A percentile compares a stretch with the other conserved stretches of the same genome.
Conservation (phyloP, 2,329 filamentous ascomycete species). For the Aureobasidium leucospermi region DNA sequence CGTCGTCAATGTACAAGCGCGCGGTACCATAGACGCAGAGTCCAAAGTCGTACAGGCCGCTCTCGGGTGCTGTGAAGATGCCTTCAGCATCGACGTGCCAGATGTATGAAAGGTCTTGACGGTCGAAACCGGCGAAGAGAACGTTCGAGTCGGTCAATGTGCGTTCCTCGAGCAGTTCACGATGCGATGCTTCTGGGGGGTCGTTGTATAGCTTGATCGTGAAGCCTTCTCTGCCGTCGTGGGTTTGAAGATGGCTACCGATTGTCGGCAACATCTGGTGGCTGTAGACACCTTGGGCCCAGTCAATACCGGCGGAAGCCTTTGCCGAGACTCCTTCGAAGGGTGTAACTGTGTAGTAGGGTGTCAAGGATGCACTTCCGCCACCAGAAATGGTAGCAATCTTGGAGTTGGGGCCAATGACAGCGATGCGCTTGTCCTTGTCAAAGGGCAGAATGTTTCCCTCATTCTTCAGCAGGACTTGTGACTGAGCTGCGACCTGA, state of each 20-base stretch:
- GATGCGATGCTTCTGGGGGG: constrained; percentile 36
- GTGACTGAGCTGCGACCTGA: constrained; percentile 55
- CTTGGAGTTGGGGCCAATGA: constrained; percentile 45
- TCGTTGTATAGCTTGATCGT: constrained; percentile 43
- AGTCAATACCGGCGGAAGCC: neutral
- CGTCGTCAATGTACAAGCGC: neutral
- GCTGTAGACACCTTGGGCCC: constrained; percentile 17
- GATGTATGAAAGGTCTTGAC: constrained; percentile 20
- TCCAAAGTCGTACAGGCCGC: constrained; percentile 56
- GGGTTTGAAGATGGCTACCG: neutral
- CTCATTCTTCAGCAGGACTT: constrained; percentile 3
- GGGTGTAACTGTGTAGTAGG: constrained; percentile 10
- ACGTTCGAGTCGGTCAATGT: constrained; percentile 35
- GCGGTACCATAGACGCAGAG: constrained; percentile 48
- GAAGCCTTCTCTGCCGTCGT: neutral
- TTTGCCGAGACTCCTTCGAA: constrained; percentile 2
- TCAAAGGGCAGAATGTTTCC: neutral
- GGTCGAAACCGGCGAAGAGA: constrained; percentile 43
- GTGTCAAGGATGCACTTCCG: constrained; percentile 12
- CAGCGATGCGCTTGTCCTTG: constrained; percentile 50
- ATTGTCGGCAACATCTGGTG: neutral
- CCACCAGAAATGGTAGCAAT: constrained; percentile 43
- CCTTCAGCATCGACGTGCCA: constrained; percentile 46
- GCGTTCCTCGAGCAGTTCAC: constrained; percentile 46
- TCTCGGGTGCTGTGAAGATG: constrained; percentile 52